These are phyloP conservation scores for Closterium sp. DNA, from an alignment of 139 green algal genomes.

Conservation along the genomic window DNA sequence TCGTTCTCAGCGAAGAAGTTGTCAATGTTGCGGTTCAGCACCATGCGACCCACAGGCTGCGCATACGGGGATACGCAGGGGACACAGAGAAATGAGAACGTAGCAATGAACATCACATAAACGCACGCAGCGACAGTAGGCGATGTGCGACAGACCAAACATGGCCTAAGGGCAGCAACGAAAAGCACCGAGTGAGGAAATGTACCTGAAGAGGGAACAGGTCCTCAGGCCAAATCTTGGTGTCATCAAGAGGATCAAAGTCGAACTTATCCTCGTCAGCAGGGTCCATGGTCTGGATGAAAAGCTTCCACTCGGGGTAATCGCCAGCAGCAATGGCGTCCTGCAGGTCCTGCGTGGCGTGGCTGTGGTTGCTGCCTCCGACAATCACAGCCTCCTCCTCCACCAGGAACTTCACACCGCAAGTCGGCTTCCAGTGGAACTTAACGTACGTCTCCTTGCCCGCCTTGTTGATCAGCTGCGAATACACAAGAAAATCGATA, in stretches of 20 bases:
- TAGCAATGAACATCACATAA: no score
- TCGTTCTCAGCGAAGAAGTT: slow-evolving; percentile 91
- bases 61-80: background rate
- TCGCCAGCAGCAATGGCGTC: slow-evolving; percentile 85
- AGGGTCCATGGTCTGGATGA: slow-evolving; percentile 89
- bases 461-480: slow-evolving; percentile 70
- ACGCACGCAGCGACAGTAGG: background rate
- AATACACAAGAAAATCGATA: no score
- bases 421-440: slow-evolving; percentile 95
- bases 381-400: slow-evolving; percentile 87
- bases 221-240: slow-evolving; percentile 83
- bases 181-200: no score
- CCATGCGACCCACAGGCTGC: slow-evolving; percentile 73
- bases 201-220: slow-evolving; percentile 68
- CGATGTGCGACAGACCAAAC: background rate
- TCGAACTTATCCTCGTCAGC: slow-evolving; percentile 75
- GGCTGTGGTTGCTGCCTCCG: slow-evolving; percentile 89
- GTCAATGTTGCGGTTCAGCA: slow-evolving; percentile 82
- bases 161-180: background rate
- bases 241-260: slow-evolving; percentile 84
- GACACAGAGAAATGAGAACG: background rate
- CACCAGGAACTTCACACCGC: slow-evolving; percentile 77
- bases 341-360: slow-evolving; percentile 93
- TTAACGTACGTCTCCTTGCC: slow-evolving; percentile 88
- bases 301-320: slow-evolving; percentile 92